phyloP scores from a whole-genome alignment of 148 eudicot species.

The Hydrangea macrophylla region DNA sequence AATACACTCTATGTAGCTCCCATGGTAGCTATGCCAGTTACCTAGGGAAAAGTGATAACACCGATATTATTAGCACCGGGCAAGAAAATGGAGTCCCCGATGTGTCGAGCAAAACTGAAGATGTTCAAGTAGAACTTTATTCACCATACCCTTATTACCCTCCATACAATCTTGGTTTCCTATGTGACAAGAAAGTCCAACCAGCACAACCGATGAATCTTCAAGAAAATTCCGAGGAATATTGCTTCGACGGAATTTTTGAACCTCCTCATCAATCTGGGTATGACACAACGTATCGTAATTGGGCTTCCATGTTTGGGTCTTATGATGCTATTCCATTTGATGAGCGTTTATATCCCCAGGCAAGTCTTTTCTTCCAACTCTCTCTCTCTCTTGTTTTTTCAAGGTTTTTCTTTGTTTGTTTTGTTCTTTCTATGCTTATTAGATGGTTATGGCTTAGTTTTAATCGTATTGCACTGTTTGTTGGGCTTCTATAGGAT shows the following conservation, averaged over 20 bases:
- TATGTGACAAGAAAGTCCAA: background rate
- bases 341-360: conserved; percentile 12
- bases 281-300: background rate
- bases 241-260: conserved; percentile 7
- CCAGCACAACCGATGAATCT: conserved; percentile 3
- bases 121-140: conserved; percentile 7
- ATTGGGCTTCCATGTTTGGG: conserved; percentile 9
- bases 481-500: too few relatives aligned
- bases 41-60: conserved; percentile 5
- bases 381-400: background rate
- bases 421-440: background rate
- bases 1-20: conserved; percentile 9
- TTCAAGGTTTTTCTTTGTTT: too few relatives aligned
- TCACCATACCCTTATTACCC: conserved; percentile 11
- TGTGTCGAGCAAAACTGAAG: background rate
- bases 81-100: background rate
- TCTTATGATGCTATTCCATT: background rate
- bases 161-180: background rate
- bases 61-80: background rate
- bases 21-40: conserved; percentile 12
- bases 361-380: conserved; percentile 13
- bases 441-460: background rate
- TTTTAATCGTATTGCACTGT: too few relatives aligned
- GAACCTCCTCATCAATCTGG: conserved; percentile 6
- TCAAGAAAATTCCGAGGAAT: conserved; percentile 13